Percentiles rank a stretch among this genome's conserved stretches.
Evolutionary conservation across 768 basidiomycete genomes (phyloP).

Genomic region (Tylopilus subfusipes): DNA sequence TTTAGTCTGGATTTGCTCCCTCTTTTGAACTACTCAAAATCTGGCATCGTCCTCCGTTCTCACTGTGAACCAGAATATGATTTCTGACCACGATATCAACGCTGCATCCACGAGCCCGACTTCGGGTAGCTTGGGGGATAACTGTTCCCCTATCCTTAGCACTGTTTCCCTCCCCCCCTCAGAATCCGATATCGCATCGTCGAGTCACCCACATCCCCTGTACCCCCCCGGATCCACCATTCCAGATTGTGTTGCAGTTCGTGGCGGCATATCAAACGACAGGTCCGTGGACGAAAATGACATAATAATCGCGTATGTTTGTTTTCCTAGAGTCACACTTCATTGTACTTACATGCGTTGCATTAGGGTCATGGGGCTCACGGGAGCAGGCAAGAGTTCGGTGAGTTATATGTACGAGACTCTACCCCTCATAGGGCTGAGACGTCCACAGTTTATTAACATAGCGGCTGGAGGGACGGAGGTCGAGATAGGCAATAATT

Average conservation of each 20-base stretch:
- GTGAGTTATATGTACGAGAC: slow-evolving; percentile 2
- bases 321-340: neutral
- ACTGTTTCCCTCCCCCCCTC: neutral
- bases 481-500: neutral
- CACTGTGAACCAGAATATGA: neutral
- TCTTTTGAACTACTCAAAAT: neutral
- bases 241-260: neutral
- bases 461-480: neutral
- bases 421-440: neutral
- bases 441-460: slow-evolving; percentile 14
- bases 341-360: neutral
- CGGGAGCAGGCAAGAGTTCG: slow-evolving; percentile 18
- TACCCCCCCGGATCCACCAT: neutral
- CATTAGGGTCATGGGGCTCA: slow-evolving; percentile 17
- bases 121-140: neutral
- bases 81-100: neutral
- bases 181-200: neutral
- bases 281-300: neutral
- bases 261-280: neutral
- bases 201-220: neutral
- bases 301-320: slow-evolving; percentile 19
- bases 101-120: neutral
- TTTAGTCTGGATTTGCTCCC: neutral
- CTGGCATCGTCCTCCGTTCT: neutral
- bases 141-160: neutral